phyloP scores from a whole-genome alignment of 495 filamentous ascomycete genomes.

The Schizothecium vesticola region DNA sequence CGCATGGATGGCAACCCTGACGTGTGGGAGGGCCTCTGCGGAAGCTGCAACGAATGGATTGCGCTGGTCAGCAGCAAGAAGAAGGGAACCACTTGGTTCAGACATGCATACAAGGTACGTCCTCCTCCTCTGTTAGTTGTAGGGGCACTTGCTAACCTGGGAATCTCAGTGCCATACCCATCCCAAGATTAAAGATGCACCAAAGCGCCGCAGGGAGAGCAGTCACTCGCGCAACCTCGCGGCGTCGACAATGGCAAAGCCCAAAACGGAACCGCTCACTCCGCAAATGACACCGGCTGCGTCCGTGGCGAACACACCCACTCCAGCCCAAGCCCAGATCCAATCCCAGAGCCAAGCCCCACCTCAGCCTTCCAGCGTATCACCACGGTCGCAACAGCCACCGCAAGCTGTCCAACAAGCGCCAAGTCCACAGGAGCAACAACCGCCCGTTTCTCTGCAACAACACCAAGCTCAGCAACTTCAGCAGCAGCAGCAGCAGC shows the following conservation, averaged over 20 bases:
- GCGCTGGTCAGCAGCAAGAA: conserved; percentile 76
- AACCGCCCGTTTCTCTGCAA: conserved; percentile 11
- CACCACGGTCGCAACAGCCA: conserved; percentile 13
- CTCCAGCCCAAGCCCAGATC: conserved; percentile 24
- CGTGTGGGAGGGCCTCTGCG: conserved; percentile 75
- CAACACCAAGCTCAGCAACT: conserved; percentile 15
- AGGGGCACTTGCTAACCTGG: neutral
- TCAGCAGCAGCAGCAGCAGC: conserved; percentile 16
- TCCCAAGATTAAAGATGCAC: conserved; percentile 65
- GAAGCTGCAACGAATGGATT: conserved; percentile 74
- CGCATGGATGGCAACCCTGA: conserved; percentile 74
- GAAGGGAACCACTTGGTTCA: conserved; percentile 81
- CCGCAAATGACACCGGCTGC: conserved; percentile 40
- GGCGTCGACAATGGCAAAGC: conserved; percentile 33
- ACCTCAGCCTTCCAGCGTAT: conserved; percentile 5
- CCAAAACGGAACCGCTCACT: conserved; percentile 34
- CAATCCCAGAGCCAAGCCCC: conserved; percentile 13
- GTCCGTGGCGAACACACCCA: conserved; percentile 33
- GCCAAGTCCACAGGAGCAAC: conserved; percentile 18
- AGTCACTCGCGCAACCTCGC: conserved; percentile 42
- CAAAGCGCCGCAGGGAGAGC: conserved; percentile 64
- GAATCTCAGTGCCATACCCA: conserved; percentile 65
- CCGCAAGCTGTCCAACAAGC: conserved; percentile 6
- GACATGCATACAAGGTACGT: conserved; percentile 76
- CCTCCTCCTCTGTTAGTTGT: neutral